phyloP scores from a whole-genome alignment of 495 filamentous ascomycete genomes.

The Xylaria intraflava region DNA sequence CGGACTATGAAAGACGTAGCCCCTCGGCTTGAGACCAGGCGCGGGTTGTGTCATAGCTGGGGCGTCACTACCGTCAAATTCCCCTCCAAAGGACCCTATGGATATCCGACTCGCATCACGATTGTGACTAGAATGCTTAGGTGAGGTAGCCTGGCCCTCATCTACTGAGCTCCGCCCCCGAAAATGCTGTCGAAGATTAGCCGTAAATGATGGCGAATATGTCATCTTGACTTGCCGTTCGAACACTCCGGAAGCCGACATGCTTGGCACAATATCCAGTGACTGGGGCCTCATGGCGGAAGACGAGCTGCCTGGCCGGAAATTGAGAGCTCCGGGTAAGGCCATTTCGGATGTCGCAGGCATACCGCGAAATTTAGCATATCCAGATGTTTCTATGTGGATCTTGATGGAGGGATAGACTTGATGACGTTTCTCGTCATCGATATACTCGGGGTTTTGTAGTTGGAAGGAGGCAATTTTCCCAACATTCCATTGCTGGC shows the following conservation, averaged over 20 bases:
- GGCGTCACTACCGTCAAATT: conserved; percentile 23
- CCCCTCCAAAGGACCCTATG: conserved; percentile 31
- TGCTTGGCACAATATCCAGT: not conserved
- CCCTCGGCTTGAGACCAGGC: conserved; percentile 39
- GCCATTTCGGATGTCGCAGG: conserved; percentile 24
- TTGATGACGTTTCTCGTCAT: conserved; percentile 38
- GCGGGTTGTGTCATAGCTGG: conserved; percentile 37
- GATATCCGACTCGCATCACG: conserved; percentile 32
- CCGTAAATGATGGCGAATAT: conserved; percentile 38
- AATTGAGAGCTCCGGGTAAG: conserved; percentile 23
- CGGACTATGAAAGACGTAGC: conserved; percentile 68
- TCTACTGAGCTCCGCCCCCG: conserved; percentile 20
- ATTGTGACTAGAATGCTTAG: conserved; percentile 20
- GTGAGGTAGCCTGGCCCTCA: conserved; percentile 13
- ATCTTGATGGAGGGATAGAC: conserved; percentile 37
- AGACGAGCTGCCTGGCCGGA: conserved; percentile 24
- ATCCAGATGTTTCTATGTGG: conserved; percentile 40
- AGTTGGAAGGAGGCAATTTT: conserved; percentile 51
- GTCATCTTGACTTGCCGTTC: conserved; percentile 45
- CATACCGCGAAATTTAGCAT: conserved; percentile 45
- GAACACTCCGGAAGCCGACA: conserved; percentile 31
- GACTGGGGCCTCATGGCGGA: conserved; percentile 17
- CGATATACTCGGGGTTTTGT: conserved; percentile 53
- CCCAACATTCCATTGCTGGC: conserved; percentile 85
- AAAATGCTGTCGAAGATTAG: conserved; percentile 36